A percentile compares a stretch with the other conserved stretches of the same genome.
Evolutionary conservation across 2,329 filamentous ascomycete species (phyloP).

Genomic region (Cytospora piceicola): DNA sequence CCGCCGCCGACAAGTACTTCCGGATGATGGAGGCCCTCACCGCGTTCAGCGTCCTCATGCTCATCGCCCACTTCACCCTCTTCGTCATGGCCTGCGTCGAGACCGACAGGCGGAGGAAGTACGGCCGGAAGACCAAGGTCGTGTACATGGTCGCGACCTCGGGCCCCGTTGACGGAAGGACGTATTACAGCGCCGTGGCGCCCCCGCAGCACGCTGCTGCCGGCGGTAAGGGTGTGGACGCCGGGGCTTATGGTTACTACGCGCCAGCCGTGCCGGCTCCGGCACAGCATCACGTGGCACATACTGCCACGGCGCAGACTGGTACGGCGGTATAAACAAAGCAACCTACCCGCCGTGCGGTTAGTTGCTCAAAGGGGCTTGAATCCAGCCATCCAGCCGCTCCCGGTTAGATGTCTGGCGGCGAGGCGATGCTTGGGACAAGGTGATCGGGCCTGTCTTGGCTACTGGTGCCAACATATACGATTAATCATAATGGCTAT

Average conservation of each 20-base stretch:
- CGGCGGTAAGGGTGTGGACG: background rate
- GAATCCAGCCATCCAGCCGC: too few species aligned
- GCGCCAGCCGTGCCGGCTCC: background rate
- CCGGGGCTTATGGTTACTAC: background rate
- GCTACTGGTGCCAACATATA: background rate
- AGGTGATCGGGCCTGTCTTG: background rate
- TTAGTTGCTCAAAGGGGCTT: too few species aligned
- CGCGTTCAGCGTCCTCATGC: slow-evolving; percentile 31
- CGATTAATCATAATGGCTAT: background rate
- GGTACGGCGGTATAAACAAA: background rate
- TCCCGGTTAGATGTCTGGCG: too few species aligned
- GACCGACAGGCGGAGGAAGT: slow-evolving; percentile 29
- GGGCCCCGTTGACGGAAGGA: slow-evolving; percentile 14
- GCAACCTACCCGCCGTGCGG: too few species aligned
- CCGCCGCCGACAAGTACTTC: slow-evolving; percentile 10
- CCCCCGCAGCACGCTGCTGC: background rate
- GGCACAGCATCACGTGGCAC: background rate
- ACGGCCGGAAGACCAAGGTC: slow-evolving; percentile 16
- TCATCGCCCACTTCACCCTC: slow-evolving; percentile 29
- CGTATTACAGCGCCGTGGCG: slow-evolving; percentile 15
- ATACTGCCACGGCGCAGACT: background rate
- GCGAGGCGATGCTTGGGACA: background rate
- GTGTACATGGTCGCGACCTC: slow-evolving; percentile 24
- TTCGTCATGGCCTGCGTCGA: slow-evolving; percentile 34
- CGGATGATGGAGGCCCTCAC: slow-evolving; percentile 31